Evolutionary conservation across 306 rosid species (phyloP).

Genomic region (Glycyrrhiza uralensis): DNA sequence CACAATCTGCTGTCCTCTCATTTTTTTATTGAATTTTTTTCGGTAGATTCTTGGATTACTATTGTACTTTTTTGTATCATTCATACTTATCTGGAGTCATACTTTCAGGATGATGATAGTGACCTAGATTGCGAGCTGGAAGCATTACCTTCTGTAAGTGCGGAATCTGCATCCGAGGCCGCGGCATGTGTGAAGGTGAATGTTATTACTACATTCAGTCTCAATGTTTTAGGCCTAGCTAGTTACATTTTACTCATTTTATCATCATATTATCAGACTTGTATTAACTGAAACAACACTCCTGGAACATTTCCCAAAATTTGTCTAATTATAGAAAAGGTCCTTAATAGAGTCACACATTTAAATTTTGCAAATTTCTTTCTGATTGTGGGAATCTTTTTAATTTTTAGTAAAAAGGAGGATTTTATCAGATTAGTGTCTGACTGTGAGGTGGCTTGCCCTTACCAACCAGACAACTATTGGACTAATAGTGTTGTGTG

Average conservation of each 20-base stretch:
- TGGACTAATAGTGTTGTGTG: background rate
- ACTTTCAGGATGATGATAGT: constrained; percentile 83
- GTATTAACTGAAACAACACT: constrained; percentile 16
- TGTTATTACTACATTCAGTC: background rate
- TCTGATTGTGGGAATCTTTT: background rate
- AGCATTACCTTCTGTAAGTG: constrained; percentile 47
- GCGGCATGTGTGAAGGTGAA: constrained; percentile 84
- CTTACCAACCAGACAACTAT: background rate
- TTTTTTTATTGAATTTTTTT: background rate
- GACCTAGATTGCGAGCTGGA: constrained; percentile 79
- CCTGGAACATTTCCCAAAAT: background rate
- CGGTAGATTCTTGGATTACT: background rate
- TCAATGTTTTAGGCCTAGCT: background rate
- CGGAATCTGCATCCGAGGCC: constrained; percentile 64
- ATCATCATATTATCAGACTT: constrained; percentile 13
- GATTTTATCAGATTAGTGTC: constrained; percentile 8
- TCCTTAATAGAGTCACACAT: background rate
- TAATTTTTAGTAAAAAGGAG: background rate
- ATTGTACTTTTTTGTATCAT: background rate
- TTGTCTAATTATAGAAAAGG: background rate
- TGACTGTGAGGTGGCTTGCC: background rate
- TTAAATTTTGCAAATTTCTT: background rate
- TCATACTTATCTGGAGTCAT: constrained; percentile 23
- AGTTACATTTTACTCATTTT: constrained; percentile 5
- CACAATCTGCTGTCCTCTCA: background rate